Percentiles rank a stretch among this genome's conserved stretches.
phyloP scores from a whole-genome alignment of 2,329 filamentous ascomycete genomes.

The Trichoderma sp. region DNA sequence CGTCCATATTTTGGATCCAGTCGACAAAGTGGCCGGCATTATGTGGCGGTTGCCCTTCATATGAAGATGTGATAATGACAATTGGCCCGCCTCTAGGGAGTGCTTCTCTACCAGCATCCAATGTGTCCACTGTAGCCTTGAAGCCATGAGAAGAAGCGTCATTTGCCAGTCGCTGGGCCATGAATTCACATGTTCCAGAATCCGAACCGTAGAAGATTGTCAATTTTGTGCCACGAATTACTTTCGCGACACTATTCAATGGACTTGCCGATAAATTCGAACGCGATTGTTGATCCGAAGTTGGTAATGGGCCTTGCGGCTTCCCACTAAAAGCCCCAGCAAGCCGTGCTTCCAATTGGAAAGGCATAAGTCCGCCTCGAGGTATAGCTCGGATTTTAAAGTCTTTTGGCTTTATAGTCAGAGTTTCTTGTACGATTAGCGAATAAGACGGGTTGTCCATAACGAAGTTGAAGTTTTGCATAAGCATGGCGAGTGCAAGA shows the following conservation, averaged over 20 bases:
- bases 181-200: not conserved
- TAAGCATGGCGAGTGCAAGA: slow-evolving; percentile 54
- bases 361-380: slow-evolving; percentile 34
- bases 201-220: not conserved
- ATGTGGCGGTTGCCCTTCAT: slow-evolving; percentile 67
- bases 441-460: slow-evolving; percentile 48
- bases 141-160: not conserved
- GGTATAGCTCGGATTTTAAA: slow-evolving; percentile 56
- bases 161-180: not conserved
- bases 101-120: slow-evolving; percentile 58
- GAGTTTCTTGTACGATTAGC: slow-evolving; percentile 47
- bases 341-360: not conserved
- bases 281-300: not conserved
- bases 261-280: not conserved
- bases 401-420: slow-evolving; percentile 58
- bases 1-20: slow-evolving; percentile 46
- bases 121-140: slow-evolving; percentile 1
- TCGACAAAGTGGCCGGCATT: slow-evolving; percentile 64
- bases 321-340: not conserved
- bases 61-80: slow-evolving; percentile 63
- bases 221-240: not conserved
- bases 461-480: slow-evolving; percentile 65
- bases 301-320: not conserved
- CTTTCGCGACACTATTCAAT: not conserved
- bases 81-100: slow-evolving; percentile 58